A percentile compares a stretch with the other conserved stretches of the same genome.
Evolutionary conservation across 139 green algal genomes (phyloP).

Genomic region (Coelastrella sp.): DNA sequence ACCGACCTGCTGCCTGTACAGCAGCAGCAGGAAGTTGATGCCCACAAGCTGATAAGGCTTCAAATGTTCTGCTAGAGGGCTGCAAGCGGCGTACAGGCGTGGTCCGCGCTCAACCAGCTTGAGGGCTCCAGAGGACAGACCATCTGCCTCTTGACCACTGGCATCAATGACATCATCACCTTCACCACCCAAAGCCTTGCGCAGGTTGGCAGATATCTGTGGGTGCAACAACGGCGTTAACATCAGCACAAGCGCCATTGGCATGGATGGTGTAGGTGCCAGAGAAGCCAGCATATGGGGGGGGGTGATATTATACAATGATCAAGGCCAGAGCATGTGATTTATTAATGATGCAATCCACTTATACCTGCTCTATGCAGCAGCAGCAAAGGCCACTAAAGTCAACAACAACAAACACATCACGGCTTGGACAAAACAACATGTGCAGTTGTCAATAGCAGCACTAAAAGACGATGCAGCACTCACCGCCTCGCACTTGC

Average conservation of each 20-base stretch:
- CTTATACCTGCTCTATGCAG: too few relatives aligned
- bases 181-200: constrained; percentile 39
- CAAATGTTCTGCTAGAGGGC: constrained; percentile 62
- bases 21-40: constrained; percentile 94
- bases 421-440: too few relatives aligned
- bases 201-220: constrained; percentile 47
- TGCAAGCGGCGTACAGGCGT: constrained; percentile 49
- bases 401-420: too few relatives aligned
- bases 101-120: constrained; percentile 38
- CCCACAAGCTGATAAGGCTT: constrained; percentile 96
- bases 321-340: background rate
- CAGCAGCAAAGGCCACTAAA: too few relatives aligned
- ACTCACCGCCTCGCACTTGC: constrained; percentile 46
- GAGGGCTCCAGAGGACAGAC: background rate
- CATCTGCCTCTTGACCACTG: background rate
- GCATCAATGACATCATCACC: constrained; percentile 23
- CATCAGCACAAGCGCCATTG: background rate
- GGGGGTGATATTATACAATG: background rate
- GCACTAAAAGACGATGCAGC: background rate
- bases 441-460: too few relatives aligned
- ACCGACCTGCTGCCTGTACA: constrained; percentile 71
- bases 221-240: background rate
- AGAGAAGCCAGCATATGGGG: too few relatives aligned
- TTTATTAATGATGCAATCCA: too few relatives aligned
- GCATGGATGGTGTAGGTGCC: too few relatives aligned